These are phyloP conservation scores for Starmera quercuum DNA, from an alignment of 805 yeast species.

Conservation along the genomic window DNA sequence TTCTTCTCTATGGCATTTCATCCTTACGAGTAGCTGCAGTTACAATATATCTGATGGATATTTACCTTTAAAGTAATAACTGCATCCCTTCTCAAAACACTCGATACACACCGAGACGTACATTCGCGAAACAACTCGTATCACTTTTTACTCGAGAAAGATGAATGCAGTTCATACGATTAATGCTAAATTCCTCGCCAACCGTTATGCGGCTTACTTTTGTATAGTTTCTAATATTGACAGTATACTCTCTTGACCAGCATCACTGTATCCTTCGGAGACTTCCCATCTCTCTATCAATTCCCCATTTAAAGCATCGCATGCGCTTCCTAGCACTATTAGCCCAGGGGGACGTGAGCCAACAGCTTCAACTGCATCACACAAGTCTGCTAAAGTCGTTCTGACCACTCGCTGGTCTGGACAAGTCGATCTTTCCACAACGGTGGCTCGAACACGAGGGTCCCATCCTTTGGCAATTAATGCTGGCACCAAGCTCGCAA, in stretches of 20 bases:
- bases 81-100: too few species aligned
- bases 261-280: constrained; percentile 27
- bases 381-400: constrained; percentile 59
- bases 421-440: constrained; percentile 87
- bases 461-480: constrained; percentile 61
- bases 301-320: constrained; percentile 37
- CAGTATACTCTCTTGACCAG: constrained; percentile 3
- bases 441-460: constrained; percentile 64
- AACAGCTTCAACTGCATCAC: constrained; percentile 62
- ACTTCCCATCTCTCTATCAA: constrained; percentile 20
- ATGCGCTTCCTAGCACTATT: constrained; percentile 73
- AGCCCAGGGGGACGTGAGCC: constrained; percentile 94
- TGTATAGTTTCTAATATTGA: too few species aligned
- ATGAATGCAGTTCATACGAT: too few species aligned
- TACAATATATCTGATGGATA: too few species aligned
- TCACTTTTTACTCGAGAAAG: too few species aligned
- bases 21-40: too few species aligned
- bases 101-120: too few species aligned
- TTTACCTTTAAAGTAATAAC: too few species aligned
- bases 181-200: too few species aligned
- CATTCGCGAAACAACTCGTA: too few species aligned
- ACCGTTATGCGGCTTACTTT: too few species aligned
- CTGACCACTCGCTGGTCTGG: constrained; percentile 85
- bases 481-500: constrained; percentile 39
- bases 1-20: too few species aligned